phyloP scores from a whole-genome alignment of 805 yeast species.

The Cyberlindnera bimundalis region DNA sequence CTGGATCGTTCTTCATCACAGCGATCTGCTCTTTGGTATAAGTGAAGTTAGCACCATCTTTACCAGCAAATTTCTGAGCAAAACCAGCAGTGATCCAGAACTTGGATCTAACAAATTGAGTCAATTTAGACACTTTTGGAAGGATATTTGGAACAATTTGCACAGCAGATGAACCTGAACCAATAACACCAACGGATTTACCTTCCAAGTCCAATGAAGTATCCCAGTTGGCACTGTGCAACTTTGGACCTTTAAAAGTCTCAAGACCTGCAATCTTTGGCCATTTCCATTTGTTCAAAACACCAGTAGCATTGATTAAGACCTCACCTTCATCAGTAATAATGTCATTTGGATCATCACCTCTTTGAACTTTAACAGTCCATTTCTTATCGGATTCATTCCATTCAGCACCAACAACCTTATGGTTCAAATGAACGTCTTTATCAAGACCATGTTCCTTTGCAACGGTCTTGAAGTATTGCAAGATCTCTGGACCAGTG shows the following conservation, averaged over 20 bases:
- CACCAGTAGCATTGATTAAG: constrained; percentile 3
- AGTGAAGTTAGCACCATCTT: constrained; percentile 4
- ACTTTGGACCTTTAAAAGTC: constrained; percentile 2
- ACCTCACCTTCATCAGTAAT: constrained; percentile 1
- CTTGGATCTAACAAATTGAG: constrained; percentile 2
- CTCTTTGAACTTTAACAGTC: constrained; percentile 1
- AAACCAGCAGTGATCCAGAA: constrained; percentile 6
- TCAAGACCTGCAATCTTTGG: constrained; percentile 1
- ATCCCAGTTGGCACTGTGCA: constrained; percentile 6
- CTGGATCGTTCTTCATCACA: constrained; percentile 1
- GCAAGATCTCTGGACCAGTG: constrained; percentile 2
- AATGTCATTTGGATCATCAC: constrained; percentile 1
- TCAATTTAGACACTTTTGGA: neutral
- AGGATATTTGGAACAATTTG: constrained; percentile 4
- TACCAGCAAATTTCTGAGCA: constrained; percentile 4
- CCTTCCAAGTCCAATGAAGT: constrained; percentile 1
- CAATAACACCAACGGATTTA: constrained; percentile 2
- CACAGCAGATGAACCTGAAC: constrained; percentile 2
- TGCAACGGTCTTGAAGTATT: constrained; percentile 2
- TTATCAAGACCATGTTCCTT: constrained; percentile 3
- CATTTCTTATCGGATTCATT: neutral
- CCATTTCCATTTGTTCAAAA: constrained; percentile 4
- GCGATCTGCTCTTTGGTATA: constrained; percentile 2
- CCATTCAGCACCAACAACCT: constrained; percentile 4
- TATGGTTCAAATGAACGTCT: constrained; percentile 1